A percentile compares a stretch with the other conserved stretches of the same genome.
Evolutionary conservation across 1,284 basidiomycete species (phyloP).

Genomic region (Leucoagaricus sp.): DNA sequence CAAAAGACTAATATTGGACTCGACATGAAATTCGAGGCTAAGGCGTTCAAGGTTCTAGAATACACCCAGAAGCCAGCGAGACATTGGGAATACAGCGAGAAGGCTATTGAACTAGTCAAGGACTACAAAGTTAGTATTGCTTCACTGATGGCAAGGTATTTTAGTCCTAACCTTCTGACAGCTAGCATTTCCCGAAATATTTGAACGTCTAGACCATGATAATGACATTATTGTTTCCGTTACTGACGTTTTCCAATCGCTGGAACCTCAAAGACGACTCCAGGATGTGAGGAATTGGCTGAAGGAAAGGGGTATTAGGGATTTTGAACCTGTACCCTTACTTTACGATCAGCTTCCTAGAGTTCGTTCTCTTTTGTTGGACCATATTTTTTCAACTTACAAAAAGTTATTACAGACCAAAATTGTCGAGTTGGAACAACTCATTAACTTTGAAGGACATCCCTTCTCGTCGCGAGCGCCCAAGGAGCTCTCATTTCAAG

Average conservation of each 20-base stretch:
- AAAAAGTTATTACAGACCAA: neutral
- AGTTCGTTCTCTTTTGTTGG: slow-evolving; percentile 40
- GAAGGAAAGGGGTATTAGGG: slow-evolving; percentile 81
- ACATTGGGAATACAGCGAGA: slow-evolving; percentile 94
- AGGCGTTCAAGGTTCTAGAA: slow-evolving; percentile 93
- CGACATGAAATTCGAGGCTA: slow-evolving; percentile 95
- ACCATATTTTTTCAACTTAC: too few species aligned
- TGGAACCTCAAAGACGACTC: slow-evolving; percentile 71
- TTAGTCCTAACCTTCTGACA: slow-evolving; percentile 27
- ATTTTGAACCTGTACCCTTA: slow-evolving; percentile 91
- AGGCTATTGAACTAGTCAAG: slow-evolving; percentile 77
- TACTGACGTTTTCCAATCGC: slow-evolving; percentile 68
- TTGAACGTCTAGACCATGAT: slow-evolving; percentile 16
- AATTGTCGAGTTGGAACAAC: neutral
- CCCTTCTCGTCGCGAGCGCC: slow-evolving; percentile 62
- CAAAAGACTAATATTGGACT: slow-evolving; percentile 90
- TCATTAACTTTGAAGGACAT: slow-evolving; percentile 20
- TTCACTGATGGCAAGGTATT: neutral
- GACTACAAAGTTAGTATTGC: slow-evolving; percentile 72
- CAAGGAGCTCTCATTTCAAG: slow-evolving; percentile 89
- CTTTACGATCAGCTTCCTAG: slow-evolving; percentile 92
- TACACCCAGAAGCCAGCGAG: slow-evolving; percentile 86
- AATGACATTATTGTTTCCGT: slow-evolving; percentile 70
- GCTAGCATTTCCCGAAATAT: slow-evolving; percentile 81
- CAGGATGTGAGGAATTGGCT: slow-evolving; percentile 87